phyloP scores from a whole-genome alignment of 2,329 filamentous ascomycete genomes.

The Xylariaceae sp. region DNA sequence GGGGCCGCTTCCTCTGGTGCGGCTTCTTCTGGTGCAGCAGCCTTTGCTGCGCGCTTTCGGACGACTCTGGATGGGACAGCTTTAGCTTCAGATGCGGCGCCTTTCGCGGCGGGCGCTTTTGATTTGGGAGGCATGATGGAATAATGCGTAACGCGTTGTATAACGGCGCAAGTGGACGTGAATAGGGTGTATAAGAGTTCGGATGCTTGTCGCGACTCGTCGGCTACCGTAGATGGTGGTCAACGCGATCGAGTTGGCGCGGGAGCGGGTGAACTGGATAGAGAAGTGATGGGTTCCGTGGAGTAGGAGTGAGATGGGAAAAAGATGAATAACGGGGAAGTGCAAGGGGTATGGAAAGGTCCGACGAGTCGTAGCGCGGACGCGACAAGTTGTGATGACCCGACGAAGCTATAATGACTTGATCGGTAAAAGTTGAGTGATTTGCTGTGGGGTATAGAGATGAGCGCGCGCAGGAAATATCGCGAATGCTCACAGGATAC shows the following conservation, averaged over 20 bases:
- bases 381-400: not conserved
- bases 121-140: not conserved
- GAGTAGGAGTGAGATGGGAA: not conserved
- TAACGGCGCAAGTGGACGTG: not conserved
- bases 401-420: not conserved
- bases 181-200: not conserved
- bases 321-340: not conserved
- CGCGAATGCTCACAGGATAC: not conserved
- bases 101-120: constrained; percentile 2
- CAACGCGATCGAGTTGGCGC: not conserved
- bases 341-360: not conserved
- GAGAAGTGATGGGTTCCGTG: not conserved
- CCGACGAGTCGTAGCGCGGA: not conserved
- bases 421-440: not conserved
- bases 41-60: not conserved
- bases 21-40: not conserved
- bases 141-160: not conserved
- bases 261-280: not conserved
- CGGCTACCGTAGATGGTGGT: not conserved
- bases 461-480: not conserved
- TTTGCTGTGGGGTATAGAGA: not conserved
- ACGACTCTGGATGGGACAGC: not conserved
- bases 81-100: not conserved
- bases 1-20: not conserved
- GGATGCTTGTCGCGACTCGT: not conserved